A percentile compares a stretch with the other conserved stretches of the same genome.
Conservation (phyloP, 805 yeast genomes). For the Schizosaccharomyces japonicus region DNA sequence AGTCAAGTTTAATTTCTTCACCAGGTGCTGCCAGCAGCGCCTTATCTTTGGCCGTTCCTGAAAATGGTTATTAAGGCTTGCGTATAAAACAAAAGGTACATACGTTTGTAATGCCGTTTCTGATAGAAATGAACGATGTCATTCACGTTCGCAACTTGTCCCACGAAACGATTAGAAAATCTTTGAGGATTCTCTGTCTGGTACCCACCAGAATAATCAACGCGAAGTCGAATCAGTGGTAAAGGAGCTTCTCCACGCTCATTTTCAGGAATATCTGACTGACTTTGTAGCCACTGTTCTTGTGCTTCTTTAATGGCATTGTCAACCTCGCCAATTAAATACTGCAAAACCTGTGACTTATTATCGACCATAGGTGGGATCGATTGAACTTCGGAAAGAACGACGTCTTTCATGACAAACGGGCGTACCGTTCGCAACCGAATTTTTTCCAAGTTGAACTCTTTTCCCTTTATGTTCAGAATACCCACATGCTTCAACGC, state of each 20-base stretch:
- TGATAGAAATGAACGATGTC: conserved; percentile 55
- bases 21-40: conserved; percentile 7
- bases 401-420: conserved; percentile 46
- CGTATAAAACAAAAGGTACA: neutral
- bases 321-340: conserved; percentile 41
- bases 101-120: conserved; percentile 14
- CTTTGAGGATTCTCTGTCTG: conserved; percentile 80
- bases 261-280: conserved; percentile 10
- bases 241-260: conserved; percentile 29
- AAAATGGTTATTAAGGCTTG: neutral
- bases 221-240: conserved; percentile 53
- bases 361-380: conserved; percentile 38
- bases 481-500: conserved; percentile 45
- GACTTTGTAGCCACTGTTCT: conserved; percentile 22
- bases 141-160: conserved; percentile 72
- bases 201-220: conserved; percentile 73
- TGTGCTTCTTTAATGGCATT: conserved; percentile 36
- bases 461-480: conserved; percentile 34
- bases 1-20: conserved; percentile 17
- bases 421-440: conserved; percentile 56
- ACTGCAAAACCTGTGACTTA: conserved; percentile 35
- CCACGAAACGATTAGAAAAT: conserved; percentile 75
- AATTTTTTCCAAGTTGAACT: conserved; percentile 35
- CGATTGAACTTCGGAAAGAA: conserved; percentile 27
- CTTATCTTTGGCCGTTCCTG: conserved; percentile 3